phyloP scores from a whole-genome alignment of 768 basidiomycete species.

The Boletus insuetus region DNA sequence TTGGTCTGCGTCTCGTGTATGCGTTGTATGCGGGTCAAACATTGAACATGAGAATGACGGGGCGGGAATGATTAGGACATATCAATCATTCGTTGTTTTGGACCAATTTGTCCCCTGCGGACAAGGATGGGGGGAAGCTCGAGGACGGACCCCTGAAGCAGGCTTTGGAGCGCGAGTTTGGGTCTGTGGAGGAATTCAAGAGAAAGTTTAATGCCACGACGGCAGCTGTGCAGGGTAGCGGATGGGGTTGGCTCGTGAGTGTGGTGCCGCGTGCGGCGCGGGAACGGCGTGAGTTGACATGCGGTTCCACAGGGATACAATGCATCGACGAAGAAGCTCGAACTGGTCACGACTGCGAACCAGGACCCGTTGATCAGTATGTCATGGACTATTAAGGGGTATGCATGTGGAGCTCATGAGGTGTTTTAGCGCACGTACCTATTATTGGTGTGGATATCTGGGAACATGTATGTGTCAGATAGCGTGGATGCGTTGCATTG shows the following conservation, averaged over 20 bases:
- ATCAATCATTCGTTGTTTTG: constrained; percentile 98
- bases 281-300: neutral
- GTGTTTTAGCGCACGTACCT: constrained; percentile 66
- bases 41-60: no score
- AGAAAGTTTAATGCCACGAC: constrained; percentile 83
- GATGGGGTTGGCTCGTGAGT: constrained; percentile 96
- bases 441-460: constrained; percentile 97
- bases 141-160: constrained; percentile 66
- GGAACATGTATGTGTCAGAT: constrained; percentile 69
- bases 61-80: constrained; percentile 47
- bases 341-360: constrained; percentile 91
- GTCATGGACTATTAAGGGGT: constrained; percentile 11
- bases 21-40: neutral
- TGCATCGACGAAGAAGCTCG: constrained; percentile 64
- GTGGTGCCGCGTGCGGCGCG: neutral
- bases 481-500: constrained; percentile 4
- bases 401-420: constrained; percentile 5
- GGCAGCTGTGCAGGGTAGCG: constrained; percentile 92
- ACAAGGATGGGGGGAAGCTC: constrained; percentile 62
- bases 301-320: constrained; percentile 60
- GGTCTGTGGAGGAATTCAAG: constrained; percentile 84
- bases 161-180: constrained; percentile 79
- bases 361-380: constrained; percentile 87
- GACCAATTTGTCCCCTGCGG: constrained; percentile 87
- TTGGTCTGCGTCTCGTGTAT: no score